These are phyloP conservation scores for Eucalyptus cloeziana DNA, from an alignment of 345 rosid genomes.

Conservation along the genomic window DNA sequence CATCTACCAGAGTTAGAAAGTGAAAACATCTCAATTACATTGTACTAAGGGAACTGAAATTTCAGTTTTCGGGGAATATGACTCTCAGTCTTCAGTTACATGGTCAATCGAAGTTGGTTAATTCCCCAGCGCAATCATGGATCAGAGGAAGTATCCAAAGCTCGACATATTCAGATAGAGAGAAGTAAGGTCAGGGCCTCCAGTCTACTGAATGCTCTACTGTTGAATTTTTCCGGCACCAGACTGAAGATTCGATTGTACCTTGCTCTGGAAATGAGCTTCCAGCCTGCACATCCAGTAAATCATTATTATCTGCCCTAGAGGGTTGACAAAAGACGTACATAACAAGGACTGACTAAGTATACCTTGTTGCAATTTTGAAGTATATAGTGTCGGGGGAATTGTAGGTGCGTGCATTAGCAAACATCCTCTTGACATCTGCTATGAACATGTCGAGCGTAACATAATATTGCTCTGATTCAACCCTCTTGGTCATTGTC, in stretches of 20 bases:
- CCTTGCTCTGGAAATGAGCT: conserved; percentile 72
- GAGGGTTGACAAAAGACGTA: neutral
- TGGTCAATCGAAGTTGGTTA: neutral
- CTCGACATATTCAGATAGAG: neutral
- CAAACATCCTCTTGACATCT: conserved; percentile 92
- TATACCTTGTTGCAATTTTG: conserved; percentile 79
- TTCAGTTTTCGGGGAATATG: neutral
- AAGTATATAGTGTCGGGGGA: conserved; percentile 90
- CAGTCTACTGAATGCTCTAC: neutral
- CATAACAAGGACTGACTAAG: neutral
- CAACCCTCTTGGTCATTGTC: conserved; percentile 88
- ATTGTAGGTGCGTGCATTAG: conserved; percentile 84
- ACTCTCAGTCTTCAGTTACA: neutral
- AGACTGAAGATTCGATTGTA: conserved; percentile 72
- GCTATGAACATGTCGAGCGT: conserved; percentile 95
- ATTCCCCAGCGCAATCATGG: neutral
- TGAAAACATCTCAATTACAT: neutral
- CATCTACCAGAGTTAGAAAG: neutral
- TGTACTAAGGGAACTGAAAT: neutral
- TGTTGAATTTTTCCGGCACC: conserved; percentile 49
- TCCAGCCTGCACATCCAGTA: conserved; percentile 49
- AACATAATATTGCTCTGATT: conserved; percentile 88
- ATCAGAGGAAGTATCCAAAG: neutral
- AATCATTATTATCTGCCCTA: neutral
- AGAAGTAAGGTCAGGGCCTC: neutral